phyloP scores from a whole-genome alignment of 768 basidiomycete genomes.

The Pleurotus tuoliensis region DNA sequence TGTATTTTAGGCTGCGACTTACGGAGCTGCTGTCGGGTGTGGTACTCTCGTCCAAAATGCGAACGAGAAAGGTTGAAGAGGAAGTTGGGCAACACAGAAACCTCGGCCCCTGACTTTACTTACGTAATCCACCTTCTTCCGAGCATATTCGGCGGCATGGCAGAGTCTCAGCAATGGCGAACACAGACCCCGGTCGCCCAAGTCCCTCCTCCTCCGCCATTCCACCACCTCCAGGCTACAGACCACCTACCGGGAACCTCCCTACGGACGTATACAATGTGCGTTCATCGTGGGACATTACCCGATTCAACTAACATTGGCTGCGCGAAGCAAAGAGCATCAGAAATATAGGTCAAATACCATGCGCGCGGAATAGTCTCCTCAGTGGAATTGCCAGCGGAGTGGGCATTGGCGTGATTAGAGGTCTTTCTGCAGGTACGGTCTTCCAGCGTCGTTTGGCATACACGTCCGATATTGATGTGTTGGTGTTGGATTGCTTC shows the following conservation, averaged over 20 bases:
- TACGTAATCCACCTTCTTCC: too few relatives aligned
- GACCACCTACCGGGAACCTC: constrained; percentile 1
- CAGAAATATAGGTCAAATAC: constrained; percentile 61
- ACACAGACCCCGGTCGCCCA: neutral
- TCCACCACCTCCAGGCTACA: constrained; percentile 2
- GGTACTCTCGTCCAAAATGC: too few relatives aligned
- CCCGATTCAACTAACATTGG: neutral
- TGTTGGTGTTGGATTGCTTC: neutral
- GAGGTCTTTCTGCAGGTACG: constrained; percentile 60
- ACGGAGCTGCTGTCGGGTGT: too few relatives aligned
- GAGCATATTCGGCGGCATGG: too few relatives aligned
- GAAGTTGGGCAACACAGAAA: too few relatives aligned
- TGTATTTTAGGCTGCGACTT: too few relatives aligned
- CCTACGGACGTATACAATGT: constrained; percentile 2
- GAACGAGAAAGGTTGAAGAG: too few relatives aligned
- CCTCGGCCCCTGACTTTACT: too few relatives aligned
- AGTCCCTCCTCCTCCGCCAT: neutral
- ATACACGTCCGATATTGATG: neutral
- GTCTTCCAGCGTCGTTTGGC: neutral
- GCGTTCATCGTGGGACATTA: neutral
- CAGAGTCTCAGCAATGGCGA: neutral
- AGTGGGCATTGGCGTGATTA: constrained; percentile 69
- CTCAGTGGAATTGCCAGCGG: constrained; percentile 80
- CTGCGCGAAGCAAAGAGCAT: constrained; percentile 39
- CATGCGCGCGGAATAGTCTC: constrained; percentile 74